A percentile compares a stretch with the other conserved stretches of the same genome.
Evolutionary conservation across 2,329 filamentous ascomycete genomes (phyloP).

Genomic region (Xylaria sp.): DNA sequence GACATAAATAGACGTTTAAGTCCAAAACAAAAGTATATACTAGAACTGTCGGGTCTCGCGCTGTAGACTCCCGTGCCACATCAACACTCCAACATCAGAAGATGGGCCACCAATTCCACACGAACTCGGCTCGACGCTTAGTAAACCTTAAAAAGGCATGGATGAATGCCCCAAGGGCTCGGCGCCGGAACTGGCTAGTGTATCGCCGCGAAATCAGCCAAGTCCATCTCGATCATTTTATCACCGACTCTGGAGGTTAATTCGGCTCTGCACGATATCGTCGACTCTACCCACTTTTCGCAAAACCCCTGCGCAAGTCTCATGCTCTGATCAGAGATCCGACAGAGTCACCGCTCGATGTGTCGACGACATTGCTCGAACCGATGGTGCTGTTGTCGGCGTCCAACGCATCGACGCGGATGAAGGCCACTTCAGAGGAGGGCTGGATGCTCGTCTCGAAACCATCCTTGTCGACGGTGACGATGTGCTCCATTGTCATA

Average conservation of each 20-base stretch:
- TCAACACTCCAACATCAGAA: not conserved
- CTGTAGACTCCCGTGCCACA: not conserved
- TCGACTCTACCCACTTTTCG: not conserved
- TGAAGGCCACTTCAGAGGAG: constrained; percentile 24
- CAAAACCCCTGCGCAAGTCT: not conserved
- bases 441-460: constrained; percentile 41
- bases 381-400: constrained; percentile 32
- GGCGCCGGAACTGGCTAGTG: not conserved
- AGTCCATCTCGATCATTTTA: not conserved
- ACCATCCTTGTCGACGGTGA: constrained; percentile 32
- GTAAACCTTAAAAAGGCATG: not conserved
- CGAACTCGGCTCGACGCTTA: constrained; percentile 19
- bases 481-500: constrained; percentile 27
- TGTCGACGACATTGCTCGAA: constrained; percentile 40
- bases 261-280: not conserved
- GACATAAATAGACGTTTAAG: constrained; percentile 8
- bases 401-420: constrained; percentile 40
- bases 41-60: not conserved
- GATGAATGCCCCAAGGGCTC: not conserved
- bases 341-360: constrained; percentile 36
- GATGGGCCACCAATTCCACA: not conserved
- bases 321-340: constrained; percentile 34
- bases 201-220: not conserved
- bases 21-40: constrained; percentile 17
- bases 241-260: not conserved